Conservation (phyloP, 305 asterid species). For the Solanum hybrid region DNA sequence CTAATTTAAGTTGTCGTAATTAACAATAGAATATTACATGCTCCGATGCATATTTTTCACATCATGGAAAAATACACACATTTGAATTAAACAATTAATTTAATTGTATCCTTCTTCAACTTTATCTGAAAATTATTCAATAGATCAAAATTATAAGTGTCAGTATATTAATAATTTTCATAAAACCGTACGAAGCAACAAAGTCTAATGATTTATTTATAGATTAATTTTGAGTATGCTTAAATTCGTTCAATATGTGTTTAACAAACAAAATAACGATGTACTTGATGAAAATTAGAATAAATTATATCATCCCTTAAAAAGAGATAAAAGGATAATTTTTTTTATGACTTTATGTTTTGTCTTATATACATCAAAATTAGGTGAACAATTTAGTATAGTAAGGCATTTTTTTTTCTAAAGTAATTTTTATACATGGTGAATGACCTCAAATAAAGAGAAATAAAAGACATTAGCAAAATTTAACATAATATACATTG, state of each 20-base stretch:
- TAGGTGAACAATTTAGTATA: not conserved
- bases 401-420: not conserved
- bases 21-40: not conserved
- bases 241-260: not conserved
- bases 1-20: not conserved
- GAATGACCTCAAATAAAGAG: not conserved
- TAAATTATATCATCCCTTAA: not conserved
- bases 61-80: not conserved
- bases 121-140: not conserved
- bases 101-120: not conserved
- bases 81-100: not conserved
- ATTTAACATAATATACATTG: not conserved
- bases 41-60: not conserved
- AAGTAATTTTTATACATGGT: not conserved
- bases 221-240: not conserved
- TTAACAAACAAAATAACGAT: not conserved
- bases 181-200: not conserved
- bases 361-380: not conserved
- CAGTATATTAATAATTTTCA: not conserved
- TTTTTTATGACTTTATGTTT: not conserved
- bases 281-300: not conserved
- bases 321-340: not conserved
- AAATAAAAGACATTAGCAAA: not conserved
- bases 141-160: not conserved
- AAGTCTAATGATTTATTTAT: not conserved